Evolutionary conservation across 2,329 filamentous ascomycete species (phyloP), one percentile per base, ranked within the genome.

Genomic region (Diplodia sapinea): DNA sequence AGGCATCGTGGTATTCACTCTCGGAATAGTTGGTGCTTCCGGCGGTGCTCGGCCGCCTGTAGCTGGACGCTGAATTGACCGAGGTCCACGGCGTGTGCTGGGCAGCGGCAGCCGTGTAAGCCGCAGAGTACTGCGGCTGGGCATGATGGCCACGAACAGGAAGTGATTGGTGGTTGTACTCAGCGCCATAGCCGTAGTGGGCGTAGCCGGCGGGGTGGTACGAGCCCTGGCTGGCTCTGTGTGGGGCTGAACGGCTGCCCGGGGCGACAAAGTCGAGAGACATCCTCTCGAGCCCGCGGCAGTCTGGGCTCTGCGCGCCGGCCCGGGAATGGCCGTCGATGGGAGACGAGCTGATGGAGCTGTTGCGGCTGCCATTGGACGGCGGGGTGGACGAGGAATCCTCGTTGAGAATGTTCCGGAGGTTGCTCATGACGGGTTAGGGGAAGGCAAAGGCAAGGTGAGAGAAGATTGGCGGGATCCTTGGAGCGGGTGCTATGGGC

Each of bases 351-450:
- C 33, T 51, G 3, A 17, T 26, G 2, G 59, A 63, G n/a, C 29
- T 63, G 47, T 50, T 63, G 8, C 47, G 59, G 40, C 59, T 63
- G 20, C 59, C 59, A 63, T 63, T 63, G 29, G 59, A 36, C 17
- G 59, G 43, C 23, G 63, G 29, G 31, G 43, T 20, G 31, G 59
- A 51, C 9, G 57, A 36, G 9, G 33, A 49, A 15, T 61, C 50
- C 57, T 68, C 66, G 20, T 68, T 68, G 66, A 68, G 66, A 9
- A 68, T 68, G 29, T 23, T 61, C n/a, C 66, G 66, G n/a, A 68
- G 50, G 49, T 43, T 52, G 20, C 49, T 68, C 66, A 68, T 68
- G 57, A 26, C 51, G 57, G 62, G 23, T 52, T n/a, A 40, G 54
- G 40, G 29, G 52, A 31, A 62, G 49, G 33, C 29, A 55, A 23